Evolutionary conservation across 208 protist genomes (phyloP).

Genomic region (Zelonia costaricensis): DNA sequence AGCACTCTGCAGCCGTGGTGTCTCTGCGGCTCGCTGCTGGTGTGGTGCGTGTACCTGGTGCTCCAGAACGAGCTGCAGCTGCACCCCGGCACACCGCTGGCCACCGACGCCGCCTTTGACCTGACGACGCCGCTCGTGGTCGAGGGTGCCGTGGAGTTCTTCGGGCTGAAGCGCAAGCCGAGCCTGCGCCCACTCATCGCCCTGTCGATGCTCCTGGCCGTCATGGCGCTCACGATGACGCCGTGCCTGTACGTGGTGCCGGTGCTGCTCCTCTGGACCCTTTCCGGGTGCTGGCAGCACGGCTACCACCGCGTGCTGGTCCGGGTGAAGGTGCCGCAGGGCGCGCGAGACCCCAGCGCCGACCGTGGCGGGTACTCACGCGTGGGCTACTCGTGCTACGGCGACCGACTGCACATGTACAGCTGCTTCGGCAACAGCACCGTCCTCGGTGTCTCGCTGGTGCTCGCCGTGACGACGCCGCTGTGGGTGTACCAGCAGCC

Average conservation of each 20-base stretch:
- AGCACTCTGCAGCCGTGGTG: conserved; percentile 35
- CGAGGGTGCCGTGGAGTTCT: conserved; percentile 26
- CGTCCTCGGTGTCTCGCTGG: conserved; percentile 2
- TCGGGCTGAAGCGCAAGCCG: conserved; percentile 14
- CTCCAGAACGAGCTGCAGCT: conserved; percentile 30
- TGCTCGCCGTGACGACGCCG: conserved; percentile 24
- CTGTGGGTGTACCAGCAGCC: conserved; percentile 33
- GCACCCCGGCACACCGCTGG: conserved; percentile 11
- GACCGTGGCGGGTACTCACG: conserved; percentile 10
- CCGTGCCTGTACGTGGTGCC: conserved; percentile 22
- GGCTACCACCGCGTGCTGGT: conserved; percentile 45
- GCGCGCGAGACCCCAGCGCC: background rate
- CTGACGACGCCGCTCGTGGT: conserved; percentile 21
- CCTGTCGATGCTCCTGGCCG: conserved; percentile 5
- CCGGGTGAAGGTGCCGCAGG: conserved; percentile 8
- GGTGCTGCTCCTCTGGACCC: conserved; percentile 28
- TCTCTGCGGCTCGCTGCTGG: conserved; percentile 18
- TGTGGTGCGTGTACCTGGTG: conserved; percentile 18
- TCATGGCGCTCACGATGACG: conserved; percentile 17
- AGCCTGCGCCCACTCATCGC: conserved; percentile 11
- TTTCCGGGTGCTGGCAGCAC: conserved; percentile 43
- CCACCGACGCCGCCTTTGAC: conserved; percentile 25
- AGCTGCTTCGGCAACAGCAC: conserved; percentile 24
- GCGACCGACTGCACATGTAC: conserved; percentile 35
- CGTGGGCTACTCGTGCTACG: conserved; percentile 56